phyloP scores from a whole-genome alignment of 1,139 yeast species.

The Petasospora fabianii region DNA sequence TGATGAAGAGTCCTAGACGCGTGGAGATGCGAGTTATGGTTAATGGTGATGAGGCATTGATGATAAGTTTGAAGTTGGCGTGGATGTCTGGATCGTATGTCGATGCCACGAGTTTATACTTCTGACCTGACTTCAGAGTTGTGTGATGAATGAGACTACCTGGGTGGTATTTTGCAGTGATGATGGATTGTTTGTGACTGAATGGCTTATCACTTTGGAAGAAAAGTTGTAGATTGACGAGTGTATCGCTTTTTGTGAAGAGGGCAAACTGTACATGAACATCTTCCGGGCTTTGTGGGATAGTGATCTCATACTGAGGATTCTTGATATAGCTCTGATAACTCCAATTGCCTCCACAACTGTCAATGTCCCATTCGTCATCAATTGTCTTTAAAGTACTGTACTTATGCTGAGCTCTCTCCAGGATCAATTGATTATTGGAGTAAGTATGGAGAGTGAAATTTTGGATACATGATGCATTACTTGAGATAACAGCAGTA shows the following conservation, averaged over 20 bases:
- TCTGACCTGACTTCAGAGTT: conserved; percentile 36
- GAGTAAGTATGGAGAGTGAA: conserved; percentile 41
- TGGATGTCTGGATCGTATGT: conserved; percentile 31
- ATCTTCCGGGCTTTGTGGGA: conserved; percentile 15
- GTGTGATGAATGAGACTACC: conserved; percentile 29
- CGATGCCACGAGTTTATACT: conserved; percentile 37
- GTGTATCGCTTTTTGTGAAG: conserved; percentile 19
- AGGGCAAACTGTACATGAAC: conserved; percentile 29
- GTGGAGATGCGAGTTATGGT: conserved; percentile 8
- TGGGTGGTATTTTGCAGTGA: conserved; percentile 33
- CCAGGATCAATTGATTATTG: conserved; percentile 28
- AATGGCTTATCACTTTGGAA: conserved; percentile 30
- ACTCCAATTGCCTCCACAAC: conserved; percentile 58
- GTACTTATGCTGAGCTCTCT: conserved; percentile 33
- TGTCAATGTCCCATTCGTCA: conserved; percentile 47
- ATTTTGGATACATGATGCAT: conserved; percentile 26
- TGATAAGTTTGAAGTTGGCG: conserved; percentile 17
- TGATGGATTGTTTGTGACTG: conserved; percentile 29
- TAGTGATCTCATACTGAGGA: conserved; percentile 49
- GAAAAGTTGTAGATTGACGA: conserved; percentile 44
- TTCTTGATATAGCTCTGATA: conserved; percentile 49
- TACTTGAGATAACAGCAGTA: conserved; percentile 30
- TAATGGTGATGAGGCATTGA: conserved; percentile 8
- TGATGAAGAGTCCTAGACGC: conserved; percentile 37
- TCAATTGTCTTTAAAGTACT: conserved; percentile 26